A percentile compares a stretch with the other conserved stretches of the same genome.
Evolutionary conservation across 371 early-diverging fungal species (phyloP).

Genomic region (Mortierella sp.): DNA sequence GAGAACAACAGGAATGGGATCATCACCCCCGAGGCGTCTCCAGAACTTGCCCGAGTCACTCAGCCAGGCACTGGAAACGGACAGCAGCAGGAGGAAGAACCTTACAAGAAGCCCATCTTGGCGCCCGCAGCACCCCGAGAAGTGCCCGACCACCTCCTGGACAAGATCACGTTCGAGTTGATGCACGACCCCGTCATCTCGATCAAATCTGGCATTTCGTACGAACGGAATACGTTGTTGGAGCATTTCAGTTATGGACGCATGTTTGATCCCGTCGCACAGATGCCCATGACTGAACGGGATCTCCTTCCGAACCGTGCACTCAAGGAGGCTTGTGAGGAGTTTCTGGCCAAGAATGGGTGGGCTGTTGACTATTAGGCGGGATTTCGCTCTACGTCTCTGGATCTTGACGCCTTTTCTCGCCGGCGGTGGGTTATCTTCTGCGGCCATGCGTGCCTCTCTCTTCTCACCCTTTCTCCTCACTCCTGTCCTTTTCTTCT

Average conservation of each 20-base stretch:
- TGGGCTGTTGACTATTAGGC: conserved; percentile 64
- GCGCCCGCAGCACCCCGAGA: conserved; percentile 24
- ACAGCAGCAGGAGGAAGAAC: not conserved
- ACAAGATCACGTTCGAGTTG: conserved; percentile 55
- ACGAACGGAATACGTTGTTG: conserved; percentile 79
- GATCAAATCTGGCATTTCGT: conserved; percentile 68
- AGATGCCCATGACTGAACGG: conserved; percentile 72
- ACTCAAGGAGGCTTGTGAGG: conserved; percentile 77
- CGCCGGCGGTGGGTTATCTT: not conserved
- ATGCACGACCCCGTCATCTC: conserved; percentile 72
- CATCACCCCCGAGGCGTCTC: conserved; percentile 28
- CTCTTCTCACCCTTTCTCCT: not conserved
- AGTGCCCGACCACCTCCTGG: conserved; percentile 48
- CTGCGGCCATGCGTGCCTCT: not conserved
- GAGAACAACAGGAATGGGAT: not conserved
- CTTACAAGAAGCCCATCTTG: not conserved
- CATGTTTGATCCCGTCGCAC: conserved; percentile 81
- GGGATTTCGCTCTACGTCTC: too few species aligned
- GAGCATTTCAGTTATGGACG: conserved; percentile 81
- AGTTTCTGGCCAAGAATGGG: conserved; percentile 71
- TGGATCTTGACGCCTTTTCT: not conserved
- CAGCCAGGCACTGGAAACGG: not conserved
- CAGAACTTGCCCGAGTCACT: conserved; percentile 1
- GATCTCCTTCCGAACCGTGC: conserved; percentile 81
- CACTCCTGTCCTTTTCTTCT: too few species aligned